phyloP scores from a whole-genome alignment of 2,329 filamentous ascomycete genomes.

The Hymenoscyphus occultus region DNA sequence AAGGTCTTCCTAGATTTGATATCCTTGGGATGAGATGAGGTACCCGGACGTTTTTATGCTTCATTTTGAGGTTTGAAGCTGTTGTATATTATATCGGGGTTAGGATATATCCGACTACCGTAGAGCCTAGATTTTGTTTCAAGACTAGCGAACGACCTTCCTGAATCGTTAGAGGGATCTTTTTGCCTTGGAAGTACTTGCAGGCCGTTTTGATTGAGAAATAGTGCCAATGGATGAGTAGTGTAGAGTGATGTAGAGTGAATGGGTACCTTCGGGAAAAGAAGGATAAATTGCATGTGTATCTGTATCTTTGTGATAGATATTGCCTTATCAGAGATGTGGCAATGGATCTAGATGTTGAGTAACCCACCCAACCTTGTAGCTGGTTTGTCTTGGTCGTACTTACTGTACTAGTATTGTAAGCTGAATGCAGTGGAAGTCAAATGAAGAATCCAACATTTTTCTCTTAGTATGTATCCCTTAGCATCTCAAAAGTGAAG shows the following conservation, averaged over 20 bases:
- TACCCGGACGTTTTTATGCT: too few species aligned
- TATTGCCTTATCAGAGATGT: not conserved
- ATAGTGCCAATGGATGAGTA: not conserved
- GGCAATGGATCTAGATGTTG: not conserved
- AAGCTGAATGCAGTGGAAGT: not conserved
- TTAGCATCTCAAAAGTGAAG: not conserved
- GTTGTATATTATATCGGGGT: not conserved
- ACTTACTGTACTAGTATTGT: not conserved
- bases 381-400: not conserved
- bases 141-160: not conserved
- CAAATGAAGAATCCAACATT: not conserved
- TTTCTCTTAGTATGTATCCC: not conserved
- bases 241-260: not conserved
- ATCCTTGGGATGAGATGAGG: too few species aligned
- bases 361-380: not conserved
- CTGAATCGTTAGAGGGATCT: not conserved
- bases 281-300: not conserved
- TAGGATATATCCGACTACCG: not conserved
- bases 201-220: not conserved
- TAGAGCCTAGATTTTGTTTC: not conserved
- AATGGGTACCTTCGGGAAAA: not conserved
- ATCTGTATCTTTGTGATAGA: not conserved
- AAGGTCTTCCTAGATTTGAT: too few species aligned
- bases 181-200: not conserved
- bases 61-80: not conserved